Evolutionary conservation across 2,329 filamentous ascomycete genomes (phyloP).

Genomic region (Tolypocladium album): DNA sequence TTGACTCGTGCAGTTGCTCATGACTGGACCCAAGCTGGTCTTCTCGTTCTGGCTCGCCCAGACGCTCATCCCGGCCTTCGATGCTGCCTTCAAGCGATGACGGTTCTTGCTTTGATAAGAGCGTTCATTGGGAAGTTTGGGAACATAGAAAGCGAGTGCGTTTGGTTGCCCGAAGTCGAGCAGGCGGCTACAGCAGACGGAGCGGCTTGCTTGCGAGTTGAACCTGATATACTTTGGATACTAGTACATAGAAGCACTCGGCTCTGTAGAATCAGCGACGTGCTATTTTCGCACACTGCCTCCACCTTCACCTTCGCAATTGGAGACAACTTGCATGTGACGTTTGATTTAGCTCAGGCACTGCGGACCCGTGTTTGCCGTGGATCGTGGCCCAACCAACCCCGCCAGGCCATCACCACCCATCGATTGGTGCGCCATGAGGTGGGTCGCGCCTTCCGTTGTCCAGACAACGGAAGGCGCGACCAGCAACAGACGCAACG

Average conservation of each 20-base stretch:
- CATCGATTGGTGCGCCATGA: neutral
- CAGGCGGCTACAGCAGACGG: neutral
- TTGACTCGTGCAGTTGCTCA: slow-evolving; percentile 54
- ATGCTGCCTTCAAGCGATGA: slow-evolving; percentile 31
- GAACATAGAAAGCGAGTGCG: neutral
- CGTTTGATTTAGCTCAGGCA: neutral
- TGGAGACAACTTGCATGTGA: neutral
- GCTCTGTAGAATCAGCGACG: slow-evolving; percentile 7
- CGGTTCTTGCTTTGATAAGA: slow-evolving; percentile 10
- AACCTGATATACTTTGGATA: slow-evolving; percentile 6
- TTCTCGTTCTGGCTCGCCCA: slow-evolving; percentile 99
- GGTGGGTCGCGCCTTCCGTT: neutral
- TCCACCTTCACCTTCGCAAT: neutral
- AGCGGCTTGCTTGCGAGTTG: neutral
- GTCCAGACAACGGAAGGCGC: slow-evolving; percentile 7
- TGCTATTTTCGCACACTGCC: neutral
- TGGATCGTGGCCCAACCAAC: neutral
- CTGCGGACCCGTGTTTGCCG: neutral
- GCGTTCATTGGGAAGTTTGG: neutral
- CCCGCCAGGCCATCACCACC: neutral
- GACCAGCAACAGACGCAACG: neutral
- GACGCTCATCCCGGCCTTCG: slow-evolving; percentile 92
- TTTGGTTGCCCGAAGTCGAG: neutral
- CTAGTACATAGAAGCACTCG: slow-evolving; percentile 9
- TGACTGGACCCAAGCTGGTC: slow-evolving; percentile 97